Percentiles rank a stretch among this genome's conserved stretches.
phyloP scores from a whole-genome alignment of 495 filamentous ascomycete genomes.

The Letharia lupina region DNA sequence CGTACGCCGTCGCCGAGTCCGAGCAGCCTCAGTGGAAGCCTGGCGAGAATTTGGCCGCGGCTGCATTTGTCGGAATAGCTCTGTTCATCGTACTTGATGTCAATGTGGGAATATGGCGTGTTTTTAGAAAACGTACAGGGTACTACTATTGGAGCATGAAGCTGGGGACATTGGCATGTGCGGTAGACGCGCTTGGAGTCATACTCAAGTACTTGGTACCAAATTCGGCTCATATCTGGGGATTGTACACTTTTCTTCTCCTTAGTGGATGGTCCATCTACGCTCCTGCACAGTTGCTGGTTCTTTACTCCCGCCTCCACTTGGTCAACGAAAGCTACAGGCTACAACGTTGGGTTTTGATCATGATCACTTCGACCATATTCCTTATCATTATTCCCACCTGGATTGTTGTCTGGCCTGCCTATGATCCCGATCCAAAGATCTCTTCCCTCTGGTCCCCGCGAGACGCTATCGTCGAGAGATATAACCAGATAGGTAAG shows the following conservation, averaged over 20 bases:
- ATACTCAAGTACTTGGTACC: slow-evolving; percentile 32
- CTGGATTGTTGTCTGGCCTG: slow-evolving; percentile 23
- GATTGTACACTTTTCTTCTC: slow-evolving; percentile 24
- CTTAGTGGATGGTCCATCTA: slow-evolving; percentile 31
- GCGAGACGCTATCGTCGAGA: slow-evolving; percentile 35
- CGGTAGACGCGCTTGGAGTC: slow-evolving; percentile 29
- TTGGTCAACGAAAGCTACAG: slow-evolving; percentile 27
- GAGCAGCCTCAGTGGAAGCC: slow-evolving; percentile 14
- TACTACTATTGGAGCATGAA: slow-evolving; percentile 42
- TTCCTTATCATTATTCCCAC: slow-evolving; percentile 30
- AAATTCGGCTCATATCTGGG: slow-evolving; percentile 16
- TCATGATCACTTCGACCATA: slow-evolving; percentile 30
- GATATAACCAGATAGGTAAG: slow-evolving; percentile 29
- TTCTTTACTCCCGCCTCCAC: slow-evolving; percentile 37
- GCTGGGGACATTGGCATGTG: slow-evolving; percentile 30
- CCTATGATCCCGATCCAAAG: slow-evolving; percentile 14
- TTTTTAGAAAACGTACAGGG: slow-evolving; percentile 44
- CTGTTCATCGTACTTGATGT: slow-evolving; percentile 51
- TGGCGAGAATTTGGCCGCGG: slow-evolving; percentile 18
- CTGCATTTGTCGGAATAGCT: slow-evolving; percentile 44
- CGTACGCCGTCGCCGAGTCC: slow-evolving; percentile 19
- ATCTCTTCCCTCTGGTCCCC: slow-evolving; percentile 27
- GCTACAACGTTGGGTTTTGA: slow-evolving; percentile 28
- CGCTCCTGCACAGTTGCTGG: slow-evolving; percentile 31
- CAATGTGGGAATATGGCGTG: slow-evolving; percentile 46